Evolutionary conservation across 2,329 filamentous ascomycete species (phyloP).

Genomic region (Grosmannia serpens): DNA sequence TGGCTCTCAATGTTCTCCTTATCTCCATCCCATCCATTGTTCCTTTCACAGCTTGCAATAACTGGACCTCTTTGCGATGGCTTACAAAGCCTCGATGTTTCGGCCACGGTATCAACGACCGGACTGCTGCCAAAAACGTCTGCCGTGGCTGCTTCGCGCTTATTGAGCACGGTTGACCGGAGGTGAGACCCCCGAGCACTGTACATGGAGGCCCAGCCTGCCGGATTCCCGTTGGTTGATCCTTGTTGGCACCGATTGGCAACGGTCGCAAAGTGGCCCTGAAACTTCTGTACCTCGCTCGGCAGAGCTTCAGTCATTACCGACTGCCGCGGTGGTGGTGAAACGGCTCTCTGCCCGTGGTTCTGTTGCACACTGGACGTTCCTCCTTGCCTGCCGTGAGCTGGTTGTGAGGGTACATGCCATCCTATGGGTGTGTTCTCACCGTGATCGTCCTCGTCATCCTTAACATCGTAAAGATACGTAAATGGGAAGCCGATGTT

Average conservation of each 20-base stretch:
- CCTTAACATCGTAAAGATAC: not conserved
- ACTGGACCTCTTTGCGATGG: not conserved
- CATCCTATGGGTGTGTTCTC: not conserved
- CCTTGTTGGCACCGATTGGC: conserved; percentile 1
- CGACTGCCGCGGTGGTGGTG: conserved; percentile 30
- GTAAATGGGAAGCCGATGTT: not conserved
- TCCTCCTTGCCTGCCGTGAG: not conserved
- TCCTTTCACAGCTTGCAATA: not conserved
- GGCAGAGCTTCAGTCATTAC: conserved; percentile 20
- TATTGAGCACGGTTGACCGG: not conserved
- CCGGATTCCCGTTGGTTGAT: no score
- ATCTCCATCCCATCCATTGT: not conserved
- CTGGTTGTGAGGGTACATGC: not conserved
- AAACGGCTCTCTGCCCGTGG: conserved; percentile 17
- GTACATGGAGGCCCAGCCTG: not conserved
- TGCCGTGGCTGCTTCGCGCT: no score
- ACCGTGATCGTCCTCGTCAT: not conserved
- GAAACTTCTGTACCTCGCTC: conserved; percentile 26
- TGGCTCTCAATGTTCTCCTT: not conserved
- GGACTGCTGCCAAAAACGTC: not conserved
- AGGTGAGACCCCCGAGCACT: not conserved
- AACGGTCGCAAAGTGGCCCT: conserved; percentile 12
- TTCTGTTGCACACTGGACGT: no score
- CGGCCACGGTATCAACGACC: not conserved
- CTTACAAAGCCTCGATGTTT: not conserved